These are phyloP conservation scores for Rauvolfia tetraphylla DNA, from an alignment of 257 asterid species.

Conservation along the genomic window DNA sequence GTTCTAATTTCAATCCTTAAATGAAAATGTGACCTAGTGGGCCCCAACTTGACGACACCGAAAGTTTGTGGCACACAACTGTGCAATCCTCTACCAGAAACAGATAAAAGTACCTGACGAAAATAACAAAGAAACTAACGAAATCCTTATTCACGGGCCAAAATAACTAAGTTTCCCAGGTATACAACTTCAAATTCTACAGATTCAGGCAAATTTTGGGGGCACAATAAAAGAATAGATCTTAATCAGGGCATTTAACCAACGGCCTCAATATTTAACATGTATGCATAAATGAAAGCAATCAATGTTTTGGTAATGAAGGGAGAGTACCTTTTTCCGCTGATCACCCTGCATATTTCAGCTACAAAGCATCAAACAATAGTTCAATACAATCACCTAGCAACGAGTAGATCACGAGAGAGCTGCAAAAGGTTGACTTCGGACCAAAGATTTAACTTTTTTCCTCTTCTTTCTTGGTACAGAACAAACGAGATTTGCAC, in stretches of 20 bases:
- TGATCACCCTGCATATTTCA: slow-evolving; percentile 78
- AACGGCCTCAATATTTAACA: background rate
- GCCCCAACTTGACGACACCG: background rate
- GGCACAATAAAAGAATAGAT: slow-evolving; percentile 11
- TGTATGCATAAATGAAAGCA: background rate
- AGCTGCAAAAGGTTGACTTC: slow-evolving; percentile 25
- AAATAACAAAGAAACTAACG: slow-evolving; percentile 3
- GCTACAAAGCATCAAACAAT: slow-evolving; percentile 48
- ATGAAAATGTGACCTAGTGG: slow-evolving; percentile 7
- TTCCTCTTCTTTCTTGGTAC: slow-evolving; percentile 22
- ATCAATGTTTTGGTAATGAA: background rate
- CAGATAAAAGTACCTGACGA: background rate
- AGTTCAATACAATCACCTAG: slow-evolving; percentile 13
- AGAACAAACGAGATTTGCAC: slow-evolving; percentile 19
- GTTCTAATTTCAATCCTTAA: background rate
- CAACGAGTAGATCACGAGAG: slow-evolving; percentile 34
- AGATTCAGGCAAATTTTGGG: background rate
- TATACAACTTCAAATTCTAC: background rate
- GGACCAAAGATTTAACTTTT: slow-evolving; percentile 18
- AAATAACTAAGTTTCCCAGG: background rate
- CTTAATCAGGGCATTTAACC: slow-evolving; percentile 13
- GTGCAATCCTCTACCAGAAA: background rate
- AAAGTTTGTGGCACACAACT: background rate
- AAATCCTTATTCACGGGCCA: background rate
- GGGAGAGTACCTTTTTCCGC: slow-evolving; percentile 57